Conservation (phyloP, 192 early-diverging fungal species). For the Lobulomyces angularis region DNA sequence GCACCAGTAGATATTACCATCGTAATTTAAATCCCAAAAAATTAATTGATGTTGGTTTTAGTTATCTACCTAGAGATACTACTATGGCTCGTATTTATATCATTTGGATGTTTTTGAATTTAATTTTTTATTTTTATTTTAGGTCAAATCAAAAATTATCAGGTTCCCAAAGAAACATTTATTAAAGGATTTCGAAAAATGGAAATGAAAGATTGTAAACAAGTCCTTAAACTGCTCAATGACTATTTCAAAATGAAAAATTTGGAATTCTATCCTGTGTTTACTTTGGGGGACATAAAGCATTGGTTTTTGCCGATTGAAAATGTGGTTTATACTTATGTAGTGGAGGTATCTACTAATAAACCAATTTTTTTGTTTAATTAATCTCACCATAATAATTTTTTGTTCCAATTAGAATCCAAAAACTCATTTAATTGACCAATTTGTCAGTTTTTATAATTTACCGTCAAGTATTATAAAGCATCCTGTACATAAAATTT, state of each 20-base stretch:
- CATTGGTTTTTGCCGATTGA: conserved; percentile 84
- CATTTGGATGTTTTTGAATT: neutral
- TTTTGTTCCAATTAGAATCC: conserved; percentile 20
- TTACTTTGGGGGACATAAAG: conserved; percentile 72
- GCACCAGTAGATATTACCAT: conserved; percentile 78
- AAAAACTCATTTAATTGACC: conserved; percentile 52
- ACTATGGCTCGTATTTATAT: conserved; percentile 50
- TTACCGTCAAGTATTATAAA: conserved; percentile 85
- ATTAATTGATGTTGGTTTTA: conserved; percentile 86
- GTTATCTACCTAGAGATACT: conserved; percentile 56
- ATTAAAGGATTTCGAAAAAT: conserved; percentile 68
- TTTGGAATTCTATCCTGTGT: conserved; percentile 60
- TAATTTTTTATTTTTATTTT: conserved; percentile 5
- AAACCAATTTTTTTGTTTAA: neutral
- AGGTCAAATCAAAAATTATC: neutral
- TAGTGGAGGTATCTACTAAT: conserved; percentile 54
- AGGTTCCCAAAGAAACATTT: too few species aligned
- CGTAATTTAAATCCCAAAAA: conserved; percentile 90
- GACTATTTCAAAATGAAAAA: conserved; percentile 46
- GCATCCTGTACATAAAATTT: conserved; percentile 46
- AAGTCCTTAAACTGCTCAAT: conserved; percentile 63
- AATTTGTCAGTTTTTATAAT: conserved; percentile 91
- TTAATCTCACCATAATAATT: neutral
- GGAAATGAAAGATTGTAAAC: conserved; percentile 59
- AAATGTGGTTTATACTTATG: conserved; percentile 84